Evolutionary conservation across 805 yeast species (phyloP).

Genomic region (Yamadazyma nakazawae): DNA sequence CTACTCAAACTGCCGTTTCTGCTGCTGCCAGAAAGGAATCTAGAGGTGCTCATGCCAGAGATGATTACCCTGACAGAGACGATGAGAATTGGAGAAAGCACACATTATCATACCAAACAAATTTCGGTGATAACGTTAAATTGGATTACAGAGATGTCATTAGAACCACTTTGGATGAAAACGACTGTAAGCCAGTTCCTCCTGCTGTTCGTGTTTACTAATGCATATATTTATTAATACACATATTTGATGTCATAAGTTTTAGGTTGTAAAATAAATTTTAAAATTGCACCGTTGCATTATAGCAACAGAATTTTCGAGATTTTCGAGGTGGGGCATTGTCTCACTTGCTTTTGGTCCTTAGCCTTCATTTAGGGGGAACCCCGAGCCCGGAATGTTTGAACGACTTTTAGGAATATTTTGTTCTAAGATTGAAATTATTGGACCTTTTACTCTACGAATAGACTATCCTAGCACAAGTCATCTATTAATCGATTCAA

Average conservation of each 20-base stretch:
- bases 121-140: slow-evolving; percentile 64
- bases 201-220: slow-evolving; percentile 95
- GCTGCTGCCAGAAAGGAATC: slow-evolving; percentile 97
- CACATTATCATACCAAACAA: slow-evolving; percentile 85
- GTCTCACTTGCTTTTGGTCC: too few species aligned
- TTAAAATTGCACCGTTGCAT: neutral
- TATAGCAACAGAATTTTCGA: neutral
- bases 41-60: slow-evolving; percentile 99
- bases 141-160: slow-evolving; percentile 87
- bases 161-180: slow-evolving; percentile 79
- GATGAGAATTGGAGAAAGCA: slow-evolving; percentile 98
- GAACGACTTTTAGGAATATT: too few species aligned
- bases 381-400: too few species aligned
- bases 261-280: too few species aligned
- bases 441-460: too few species aligned
- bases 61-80: slow-evolving; percentile 94
- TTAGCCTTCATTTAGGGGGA: too few species aligned
- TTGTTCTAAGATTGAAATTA: too few species aligned
- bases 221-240: slow-evolving; percentile 10
- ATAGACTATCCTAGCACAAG: too few species aligned
- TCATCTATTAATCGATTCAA: too few species aligned
- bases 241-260: neutral
- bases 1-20: slow-evolving; percentile 89
- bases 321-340: neutral
- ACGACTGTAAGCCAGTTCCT: slow-evolving; percentile 93